phyloP scores from a whole-genome alignment of 148 eudicot genomes.

The Silene uniflora region DNA sequence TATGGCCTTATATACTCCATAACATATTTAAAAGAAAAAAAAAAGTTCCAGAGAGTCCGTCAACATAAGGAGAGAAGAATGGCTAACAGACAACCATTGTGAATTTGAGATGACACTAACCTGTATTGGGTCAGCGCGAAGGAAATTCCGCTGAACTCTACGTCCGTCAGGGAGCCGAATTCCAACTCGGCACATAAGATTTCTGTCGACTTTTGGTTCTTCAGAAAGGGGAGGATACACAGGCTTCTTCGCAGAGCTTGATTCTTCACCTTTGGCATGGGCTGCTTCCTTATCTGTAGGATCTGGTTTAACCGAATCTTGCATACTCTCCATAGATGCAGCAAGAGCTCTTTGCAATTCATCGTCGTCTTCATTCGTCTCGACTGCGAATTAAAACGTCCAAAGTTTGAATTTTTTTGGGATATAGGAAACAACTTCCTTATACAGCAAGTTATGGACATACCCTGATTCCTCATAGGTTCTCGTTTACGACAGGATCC shows the following conservation, averaged over 20 bases:
- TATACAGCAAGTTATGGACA: too few species aligned
- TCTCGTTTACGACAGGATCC: too few species aligned
- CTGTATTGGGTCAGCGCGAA: slow-evolving; percentile 75
- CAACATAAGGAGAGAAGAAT: background rate
- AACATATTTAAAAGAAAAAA: background rate
- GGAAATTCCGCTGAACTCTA: slow-evolving; percentile 83
- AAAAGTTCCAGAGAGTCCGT: background rate
- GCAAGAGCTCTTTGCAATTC: slow-evolving; percentile 70
- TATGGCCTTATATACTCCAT: too few species aligned
- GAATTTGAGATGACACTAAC: slow-evolving; percentile 28
- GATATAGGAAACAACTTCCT: too few species aligned
- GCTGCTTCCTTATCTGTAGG: slow-evolving; percentile 31
- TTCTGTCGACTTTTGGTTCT: slow-evolving; percentile 77
- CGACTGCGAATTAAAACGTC: slow-evolving; percentile 30
- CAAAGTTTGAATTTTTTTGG: background rate
- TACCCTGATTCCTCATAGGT: too few species aligned
- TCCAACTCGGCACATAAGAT: slow-evolving; percentile 74
- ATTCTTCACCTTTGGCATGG: slow-evolving; percentile 32
- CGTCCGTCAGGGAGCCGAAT: slow-evolving; percentile 95
- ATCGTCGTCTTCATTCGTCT: slow-evolving; percentile 57
- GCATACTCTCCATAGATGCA: slow-evolving; percentile 61
- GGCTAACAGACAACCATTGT: background rate
- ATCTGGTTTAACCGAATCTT: slow-evolving; percentile 31
- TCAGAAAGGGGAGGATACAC: slow-evolving; percentile 78
- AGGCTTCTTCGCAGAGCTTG: slow-evolving; percentile 33